Base-by-base conservation (phyloP, 73 alveolate genomes). In the Blepharisma stoltei region DNA sequence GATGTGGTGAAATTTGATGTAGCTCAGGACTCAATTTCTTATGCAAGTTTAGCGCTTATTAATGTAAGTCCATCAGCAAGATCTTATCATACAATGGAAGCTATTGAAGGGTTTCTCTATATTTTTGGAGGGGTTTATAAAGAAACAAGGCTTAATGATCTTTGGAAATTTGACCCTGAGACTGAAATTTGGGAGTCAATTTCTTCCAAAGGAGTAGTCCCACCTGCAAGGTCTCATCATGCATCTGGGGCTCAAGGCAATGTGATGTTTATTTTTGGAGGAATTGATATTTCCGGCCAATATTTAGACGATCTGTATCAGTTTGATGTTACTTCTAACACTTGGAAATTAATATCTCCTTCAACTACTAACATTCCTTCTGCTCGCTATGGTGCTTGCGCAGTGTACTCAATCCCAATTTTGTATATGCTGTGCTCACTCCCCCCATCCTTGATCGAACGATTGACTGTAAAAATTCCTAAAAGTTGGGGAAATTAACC, bases 41-140 rank as follows among this genome's bases (percentile, higher is more conserved):
- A 27, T 8, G 3, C 11, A 23, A 23, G 14, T 23, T 60, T 23
- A 60, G 41, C n/a, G 11, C 2, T 27, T n/a, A 27, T 4, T 23
- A 18, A 11, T 9, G 0, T 23, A 11, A 14, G 41, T 60, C 79
- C 79, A 9, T 21, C 25, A 5, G 67, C 71, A 44, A 69, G 79
- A 69, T 69, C 55, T 38, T 14, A 44, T 69, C 79, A 69, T 44
- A 1, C 38, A 60, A n/a, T 60, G 38, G 73, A 14, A 60, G 49
- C 38, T 2, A 60, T 60, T 14, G 23, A 60, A 8, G 11, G 18
- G 23, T 18, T 14, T 14, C 46, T 60, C 14, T 60, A 18, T 44
- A n/a, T 69, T 9, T 69, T 69, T 25, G 79, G 79, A n/a, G 79
- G 79, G 1, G 45, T 11, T 9, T 14, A 69, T 69, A 25, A 44